Percentiles rank a stretch among this genome's conserved stretches.
phyloP scores from a whole-genome alignment of 495 filamentous ascomycete species.

The Apiosordaria backusii region DNA sequence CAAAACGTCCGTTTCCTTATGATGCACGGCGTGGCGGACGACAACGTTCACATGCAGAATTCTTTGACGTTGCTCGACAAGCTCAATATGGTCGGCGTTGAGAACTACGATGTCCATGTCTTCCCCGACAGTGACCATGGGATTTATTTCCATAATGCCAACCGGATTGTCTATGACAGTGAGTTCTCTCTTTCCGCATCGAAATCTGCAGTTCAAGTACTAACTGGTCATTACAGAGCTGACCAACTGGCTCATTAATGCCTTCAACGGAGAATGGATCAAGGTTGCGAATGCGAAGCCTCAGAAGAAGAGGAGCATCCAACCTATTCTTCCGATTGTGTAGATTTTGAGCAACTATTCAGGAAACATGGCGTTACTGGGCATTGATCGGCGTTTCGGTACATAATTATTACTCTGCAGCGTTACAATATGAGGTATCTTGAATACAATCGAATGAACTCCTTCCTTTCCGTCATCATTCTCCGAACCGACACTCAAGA shows the following conservation, averaged over 20 bases:
- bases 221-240: conserved; percentile 56
- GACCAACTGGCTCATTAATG: conserved; percentile 89
- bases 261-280: conserved; percentile 95
- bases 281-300: conserved; percentile 68
- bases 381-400: not conserved
- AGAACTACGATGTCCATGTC: conserved; percentile 95
- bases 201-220: conserved; percentile 22
- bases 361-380: not conserved
- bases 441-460: not conserved
- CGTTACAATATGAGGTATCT: not conserved
- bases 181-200: conserved; percentile 34
- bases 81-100: conserved; percentile 74
- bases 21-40: conserved; percentile 92
- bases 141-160: conserved; percentile 92
- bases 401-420: not conserved
- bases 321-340: not conserved
- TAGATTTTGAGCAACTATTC: not conserved
- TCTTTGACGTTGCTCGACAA: conserved; percentile 80
- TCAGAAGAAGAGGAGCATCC: conserved; percentile 15
- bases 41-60: conserved; percentile 97
- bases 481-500: not conserved
- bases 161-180: conserved; percentile 93
- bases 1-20: conserved; percentile 81
- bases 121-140: conserved; percentile 96
- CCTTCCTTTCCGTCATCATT: not conserved